Evolutionary conservation across 2,329 filamentous ascomycete genomes (phyloP).

Genomic region (Colletotrichum sp.): DNA sequence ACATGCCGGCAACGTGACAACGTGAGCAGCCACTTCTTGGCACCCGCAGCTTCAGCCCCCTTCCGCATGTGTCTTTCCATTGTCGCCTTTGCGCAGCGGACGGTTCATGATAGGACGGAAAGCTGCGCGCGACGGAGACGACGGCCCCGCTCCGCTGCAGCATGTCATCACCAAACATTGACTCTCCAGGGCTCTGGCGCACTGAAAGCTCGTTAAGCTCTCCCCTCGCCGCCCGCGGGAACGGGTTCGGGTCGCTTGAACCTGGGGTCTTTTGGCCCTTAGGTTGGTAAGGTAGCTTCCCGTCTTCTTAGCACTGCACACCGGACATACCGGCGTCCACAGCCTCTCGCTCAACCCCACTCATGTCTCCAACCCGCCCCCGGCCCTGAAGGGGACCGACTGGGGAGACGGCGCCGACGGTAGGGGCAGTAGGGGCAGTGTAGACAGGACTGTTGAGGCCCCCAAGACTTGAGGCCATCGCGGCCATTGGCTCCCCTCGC

Average conservation of each 20-base stretch:
- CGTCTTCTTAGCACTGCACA: background rate
- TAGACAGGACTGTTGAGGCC: background rate
- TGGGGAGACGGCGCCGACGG: background rate
- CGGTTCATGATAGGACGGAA: background rate
- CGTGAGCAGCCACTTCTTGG: background rate
- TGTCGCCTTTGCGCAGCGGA: conserved; percentile 1
- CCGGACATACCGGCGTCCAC: conserved; percentile 17
- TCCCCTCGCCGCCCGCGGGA: background rate
- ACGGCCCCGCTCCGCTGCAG: conserved; percentile 18
- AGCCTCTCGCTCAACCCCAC: background rate
- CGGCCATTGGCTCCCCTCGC: conserved; percentile 7
- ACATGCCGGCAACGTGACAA: background rate
- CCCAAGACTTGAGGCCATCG: conserved; percentile 7
- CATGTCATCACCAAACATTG: conserved; percentile 16
- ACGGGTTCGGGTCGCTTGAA: background rate
- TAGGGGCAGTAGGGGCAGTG: background rate
- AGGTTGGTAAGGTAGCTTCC: background rate
- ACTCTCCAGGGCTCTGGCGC: background rate
- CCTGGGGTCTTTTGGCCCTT: background rate
- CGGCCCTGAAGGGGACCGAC: background rate
- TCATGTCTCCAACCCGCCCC: background rate
- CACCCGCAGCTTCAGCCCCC: background rate
- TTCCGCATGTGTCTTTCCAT: background rate
- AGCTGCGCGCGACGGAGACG: background rate
- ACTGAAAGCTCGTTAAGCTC: background rate